Evolutionary conservation across 805 yeast genomes (phyloP).

Genomic region (Sugiyamaella americana): DNA sequence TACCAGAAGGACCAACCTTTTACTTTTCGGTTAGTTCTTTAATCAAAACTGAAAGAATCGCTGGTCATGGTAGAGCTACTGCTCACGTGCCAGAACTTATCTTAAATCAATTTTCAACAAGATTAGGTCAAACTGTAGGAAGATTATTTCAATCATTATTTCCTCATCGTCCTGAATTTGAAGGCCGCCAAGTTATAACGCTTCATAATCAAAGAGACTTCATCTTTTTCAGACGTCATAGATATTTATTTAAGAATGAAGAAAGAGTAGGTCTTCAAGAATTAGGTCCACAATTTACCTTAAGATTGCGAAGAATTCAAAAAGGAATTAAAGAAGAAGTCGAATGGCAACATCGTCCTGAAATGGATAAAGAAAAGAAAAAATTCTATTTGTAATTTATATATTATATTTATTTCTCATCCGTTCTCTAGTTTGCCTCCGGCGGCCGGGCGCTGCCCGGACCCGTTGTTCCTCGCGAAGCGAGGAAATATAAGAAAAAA

Average conservation of each 20-base stretch:
- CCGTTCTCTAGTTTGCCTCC: background rate
- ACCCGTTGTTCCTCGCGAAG: background rate
- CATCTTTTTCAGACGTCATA: constrained; percentile 90
- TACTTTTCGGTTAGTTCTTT: constrained; percentile 80
- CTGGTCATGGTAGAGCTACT: constrained; percentile 88
- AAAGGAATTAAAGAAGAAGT: constrained; percentile 86
- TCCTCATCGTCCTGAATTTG: constrained; percentile 89
- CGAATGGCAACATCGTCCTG: constrained; percentile 95
- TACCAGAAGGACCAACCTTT: constrained; percentile 93
- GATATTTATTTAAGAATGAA: constrained; percentile 83
- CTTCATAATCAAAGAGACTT: constrained; percentile 94
- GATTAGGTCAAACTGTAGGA: constrained; percentile 91
- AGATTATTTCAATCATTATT: constrained; percentile 84
- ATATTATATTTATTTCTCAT: background rate
- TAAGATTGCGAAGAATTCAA: constrained; percentile 81
- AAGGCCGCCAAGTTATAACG: constrained; percentile 93
- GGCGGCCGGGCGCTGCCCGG: background rate
- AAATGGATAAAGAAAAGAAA: constrained; percentile 93
- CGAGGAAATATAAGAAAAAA: too few relatives aligned
- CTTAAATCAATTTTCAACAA: constrained; percentile 84
- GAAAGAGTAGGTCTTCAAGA: constrained; percentile 94
- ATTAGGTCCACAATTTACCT: constrained; percentile 92
- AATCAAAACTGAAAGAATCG: constrained; percentile 64
- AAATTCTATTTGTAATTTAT: constrained; percentile 66
- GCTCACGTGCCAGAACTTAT: constrained; percentile 88